Percentiles rank a stretch among this genome's conserved stretches.
Conservation (phyloP, 371 early-diverging fungal genomes). For the Mucor lusitanicus region DNA sequence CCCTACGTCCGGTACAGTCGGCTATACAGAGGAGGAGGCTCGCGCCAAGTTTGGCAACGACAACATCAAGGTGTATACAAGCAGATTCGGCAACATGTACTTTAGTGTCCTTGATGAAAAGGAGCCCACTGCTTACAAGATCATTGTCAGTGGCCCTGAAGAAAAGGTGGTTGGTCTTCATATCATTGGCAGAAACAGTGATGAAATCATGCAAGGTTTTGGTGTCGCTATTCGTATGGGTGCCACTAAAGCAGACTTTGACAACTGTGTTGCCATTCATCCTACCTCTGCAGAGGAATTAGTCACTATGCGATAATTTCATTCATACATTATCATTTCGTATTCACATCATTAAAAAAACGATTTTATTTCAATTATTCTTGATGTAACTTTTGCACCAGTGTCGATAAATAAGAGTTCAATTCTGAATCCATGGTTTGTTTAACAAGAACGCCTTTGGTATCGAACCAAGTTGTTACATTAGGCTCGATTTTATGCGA, state of each 20-base stretch:
- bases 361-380: constrained; percentile 11
- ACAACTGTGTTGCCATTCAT: constrained; percentile 94
- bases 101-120: constrained; percentile 88
- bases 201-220: constrained; percentile 95
- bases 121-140: constrained; percentile 87
- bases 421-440: constrained; percentile 33
- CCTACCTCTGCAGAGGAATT: constrained; percentile 96
- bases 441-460: constrained; percentile 27
- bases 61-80: constrained; percentile 77
- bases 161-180: constrained; percentile 97
- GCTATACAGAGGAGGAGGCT: constrained; percentile 88
- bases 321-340: not conserved
- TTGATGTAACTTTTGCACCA: constrained; percentile 25
- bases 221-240: constrained; percentile 86
- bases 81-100: constrained; percentile 92
- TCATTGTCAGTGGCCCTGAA: constrained; percentile 81
- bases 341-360: not conserved
- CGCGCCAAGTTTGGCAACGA: constrained; percentile 71
- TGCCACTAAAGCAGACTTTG: constrained; percentile 95
- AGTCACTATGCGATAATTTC: constrained; percentile 35
- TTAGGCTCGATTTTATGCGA: constrained; percentile 20
- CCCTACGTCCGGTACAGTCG: constrained; percentile 88
- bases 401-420: constrained; percentile 6
- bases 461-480: constrained; percentile 39
- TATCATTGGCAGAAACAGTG: constrained; percentile 86